Percentiles rank a stretch among this genome's conserved stretches.
Conservation (phyloP, 169 alveolate genomes). For the Pseudocohnilembus persalinus region DNA sequence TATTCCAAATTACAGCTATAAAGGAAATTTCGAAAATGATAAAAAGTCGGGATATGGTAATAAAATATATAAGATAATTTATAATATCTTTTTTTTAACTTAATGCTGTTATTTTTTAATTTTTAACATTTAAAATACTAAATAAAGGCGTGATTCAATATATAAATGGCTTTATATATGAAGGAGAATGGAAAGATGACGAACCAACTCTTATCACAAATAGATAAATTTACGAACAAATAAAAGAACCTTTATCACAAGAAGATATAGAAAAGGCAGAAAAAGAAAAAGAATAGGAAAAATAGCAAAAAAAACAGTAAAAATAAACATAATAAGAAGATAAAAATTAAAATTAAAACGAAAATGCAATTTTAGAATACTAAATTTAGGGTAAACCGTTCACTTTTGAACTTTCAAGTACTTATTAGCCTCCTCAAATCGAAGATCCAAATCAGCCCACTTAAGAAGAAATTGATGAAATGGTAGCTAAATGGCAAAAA, state of each 20-base stretch:
- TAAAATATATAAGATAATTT: background rate
- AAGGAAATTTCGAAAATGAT: background rate
- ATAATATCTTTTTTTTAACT: no score
- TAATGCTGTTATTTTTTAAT: no score
- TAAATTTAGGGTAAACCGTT: background rate
- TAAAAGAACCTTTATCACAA: background rate
- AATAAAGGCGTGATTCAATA: no score
- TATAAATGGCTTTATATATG: background rate
- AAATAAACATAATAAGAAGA: background rate
- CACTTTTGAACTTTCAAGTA: background rate
- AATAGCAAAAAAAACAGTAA: background rate
- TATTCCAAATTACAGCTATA: background rate
- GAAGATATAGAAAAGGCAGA: background rate
- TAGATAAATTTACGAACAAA: background rate
- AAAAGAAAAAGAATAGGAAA: background rate
- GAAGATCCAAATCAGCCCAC: background rate
- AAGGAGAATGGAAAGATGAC: slow-evolving; percentile 19
- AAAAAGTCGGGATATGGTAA: background rate
- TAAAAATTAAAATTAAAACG: background rate
- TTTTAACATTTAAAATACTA: no score
- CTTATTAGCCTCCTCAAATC: background rate
- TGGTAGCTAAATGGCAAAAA: background rate
- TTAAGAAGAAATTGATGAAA: slow-evolving; percentile 1
- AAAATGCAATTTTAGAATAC: no score
- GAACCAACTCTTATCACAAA: background rate